Percentiles rank a stretch among this genome's conserved stretches.
phyloP scores from a whole-genome alignment of 2,329 filamentous ascomycete species.

The Mycosphaerella sp. region DNA sequence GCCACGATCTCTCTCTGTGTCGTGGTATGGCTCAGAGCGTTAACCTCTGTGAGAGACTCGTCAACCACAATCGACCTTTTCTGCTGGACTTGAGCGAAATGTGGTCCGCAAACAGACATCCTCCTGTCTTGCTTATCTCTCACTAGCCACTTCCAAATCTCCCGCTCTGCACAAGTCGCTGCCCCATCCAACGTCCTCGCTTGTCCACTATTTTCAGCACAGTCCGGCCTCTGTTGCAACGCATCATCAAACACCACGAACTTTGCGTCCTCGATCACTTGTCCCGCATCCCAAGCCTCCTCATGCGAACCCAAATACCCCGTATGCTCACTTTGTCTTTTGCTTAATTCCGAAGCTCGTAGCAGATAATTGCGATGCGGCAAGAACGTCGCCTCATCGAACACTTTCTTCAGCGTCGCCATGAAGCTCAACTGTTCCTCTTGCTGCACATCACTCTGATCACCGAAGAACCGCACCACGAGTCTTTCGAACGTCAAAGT shows the following conservation, averaged over 20 bases:
- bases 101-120: conserved; percentile 1
- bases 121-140: conserved; percentile 1
- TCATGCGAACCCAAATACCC: conserved; percentile 1
- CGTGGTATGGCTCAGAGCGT: neutral
- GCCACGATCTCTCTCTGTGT: neutral
- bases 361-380: conserved; percentile 59
- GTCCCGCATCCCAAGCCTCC: conserved; percentile 1
- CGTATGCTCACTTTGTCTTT: neutral
- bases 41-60: neutral
- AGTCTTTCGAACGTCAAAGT: conserved; percentile 17
- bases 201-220: neutral
- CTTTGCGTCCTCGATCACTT: conserved; percentile 6
- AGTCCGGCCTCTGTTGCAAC: neutral
- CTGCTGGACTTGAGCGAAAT: neutral
- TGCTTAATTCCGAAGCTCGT: conserved; percentile 55
- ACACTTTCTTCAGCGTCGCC: neutral
- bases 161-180: conserved; percentile 4
- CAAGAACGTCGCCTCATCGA: conserved; percentile 48
- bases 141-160: conserved; percentile 6
- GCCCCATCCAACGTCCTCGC: neutral
- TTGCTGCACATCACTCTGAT: conserved; percentile 53
- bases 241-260: conserved; percentile 3
- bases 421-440: conserved; percentile 46
- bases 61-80: neutral
- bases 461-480: conserved; percentile 41